Base-by-base conservation (phyloP, 164 flowering plant species). In the Warburgia ugandensis region DNA sequence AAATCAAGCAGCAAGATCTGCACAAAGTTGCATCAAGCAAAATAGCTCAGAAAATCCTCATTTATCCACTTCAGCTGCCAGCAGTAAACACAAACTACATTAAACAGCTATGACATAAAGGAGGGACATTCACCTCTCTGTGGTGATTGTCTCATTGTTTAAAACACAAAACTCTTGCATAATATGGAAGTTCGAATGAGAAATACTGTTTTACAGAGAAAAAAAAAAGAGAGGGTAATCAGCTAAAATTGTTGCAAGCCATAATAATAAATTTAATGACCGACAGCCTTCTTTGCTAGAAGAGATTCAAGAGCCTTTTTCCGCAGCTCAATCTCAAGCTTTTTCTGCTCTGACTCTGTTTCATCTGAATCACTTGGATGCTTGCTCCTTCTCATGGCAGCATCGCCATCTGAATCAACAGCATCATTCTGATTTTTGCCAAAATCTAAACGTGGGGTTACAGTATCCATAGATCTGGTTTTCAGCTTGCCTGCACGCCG, bases 291-390 rank as follows among this genome's bases (percentile, higher is more conserved):
- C 77, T 84, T 89, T 45, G 99, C 99, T 69, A 80, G 75, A 19
- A 84, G 79, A 13, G 89, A 75, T 65, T 89, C 90, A 46, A 89
- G 79, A 53, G 99, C 99, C 73, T 84, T 94, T 45, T 83, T 76
- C 63, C 99, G 77, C 48, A 94, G 64, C 68, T 84, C 99, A 42
- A 82, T 84, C 78, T 94, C 99, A 50, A 89, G 86, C 61, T 54
- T 79, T 59, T 76, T 86, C 66, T 72, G 79, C 55, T 80, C 78
- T 14, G 69, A 51, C 50, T 78, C 82, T 17, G 59, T 35, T 54
- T 63, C 86, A 38, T 81, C 78, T 27, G 53, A 20, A 7, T 77
- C 76, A 47, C 68, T 75, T 42, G 45, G 49, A 58, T 48, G 67
- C 26, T 63, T 48, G 14, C 57, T 68, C 63, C 48, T 62, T 56